phyloP scores from a whole-genome alignment of 805 yeast species.

The Wickerhamiella kurtzmanii region DNA sequence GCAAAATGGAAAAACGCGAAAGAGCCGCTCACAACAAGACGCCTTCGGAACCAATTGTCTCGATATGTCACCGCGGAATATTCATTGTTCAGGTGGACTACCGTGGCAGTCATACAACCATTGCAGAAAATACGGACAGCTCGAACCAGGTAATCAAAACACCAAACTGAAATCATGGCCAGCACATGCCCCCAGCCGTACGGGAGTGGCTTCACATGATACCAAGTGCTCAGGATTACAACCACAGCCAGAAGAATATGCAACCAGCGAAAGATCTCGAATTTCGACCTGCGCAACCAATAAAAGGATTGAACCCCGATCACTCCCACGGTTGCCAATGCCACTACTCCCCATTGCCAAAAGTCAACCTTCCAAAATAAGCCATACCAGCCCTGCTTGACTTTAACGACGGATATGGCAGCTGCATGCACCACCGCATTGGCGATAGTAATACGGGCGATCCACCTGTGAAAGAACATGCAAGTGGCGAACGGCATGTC shows the following conservation, averaged over 20 bases:
- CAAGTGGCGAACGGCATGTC: conserved; percentile 34
- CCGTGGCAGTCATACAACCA: conserved; percentile 31
- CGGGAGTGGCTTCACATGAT: conserved; percentile 28
- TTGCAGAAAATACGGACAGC: conserved; percentile 38
- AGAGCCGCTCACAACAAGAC: conserved; percentile 40
- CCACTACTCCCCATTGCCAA: conserved; percentile 29
- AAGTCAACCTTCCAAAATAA: conserved; percentile 15
- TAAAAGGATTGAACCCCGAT: conserved; percentile 38
- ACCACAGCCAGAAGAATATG: conserved; percentile 45
- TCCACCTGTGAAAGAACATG: conserved; percentile 48
- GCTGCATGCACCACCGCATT: conserved; percentile 43
- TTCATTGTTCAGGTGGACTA: conserved; percentile 16
- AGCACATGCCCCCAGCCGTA: conserved; percentile 11
- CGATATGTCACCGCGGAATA: conserved; percentile 23
- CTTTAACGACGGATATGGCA: conserved; percentile 28
- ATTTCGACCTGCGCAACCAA: conserved; percentile 36
- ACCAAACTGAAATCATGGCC: conserved; percentile 46
- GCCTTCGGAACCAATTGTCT: conserved; percentile 32
- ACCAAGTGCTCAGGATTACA: conserved; percentile 47
- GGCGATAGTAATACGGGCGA: conserved; percentile 39
- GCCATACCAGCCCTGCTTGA: conserved; percentile 18
- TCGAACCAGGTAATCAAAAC: conserved; percentile 46
- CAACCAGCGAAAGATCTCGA: conserved; percentile 43
- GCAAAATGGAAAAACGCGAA: conserved; percentile 43
- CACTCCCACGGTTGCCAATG: conserved; percentile 31